These are phyloP conservation scores for Rhododendron kiyosumense DNA, from an alignment of 148 eudicot genomes.

Conservation along the genomic window DNA sequence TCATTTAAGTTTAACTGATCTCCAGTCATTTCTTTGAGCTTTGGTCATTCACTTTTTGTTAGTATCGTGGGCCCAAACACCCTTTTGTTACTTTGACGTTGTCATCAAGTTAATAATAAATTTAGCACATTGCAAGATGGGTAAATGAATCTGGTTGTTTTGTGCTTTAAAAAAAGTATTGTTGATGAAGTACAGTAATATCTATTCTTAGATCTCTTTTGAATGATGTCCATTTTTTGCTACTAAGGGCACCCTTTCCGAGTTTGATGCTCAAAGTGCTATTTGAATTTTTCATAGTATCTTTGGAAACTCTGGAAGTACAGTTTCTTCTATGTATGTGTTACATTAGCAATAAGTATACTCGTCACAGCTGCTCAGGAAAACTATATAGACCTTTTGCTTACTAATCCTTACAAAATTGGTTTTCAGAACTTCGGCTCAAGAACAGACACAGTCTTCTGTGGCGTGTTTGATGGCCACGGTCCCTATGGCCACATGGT, in stretches of 20 bases:
- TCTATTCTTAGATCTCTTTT: not conserved
- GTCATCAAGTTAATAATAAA: not conserved
- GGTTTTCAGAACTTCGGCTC: slow-evolving; percentile 76
- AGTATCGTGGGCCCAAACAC: not conserved
- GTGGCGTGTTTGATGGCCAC: slow-evolving; percentile 97
- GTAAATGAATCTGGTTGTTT: not conserved
- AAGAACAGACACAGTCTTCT: slow-evolving; percentile 70
- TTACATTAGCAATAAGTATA: not conserved
- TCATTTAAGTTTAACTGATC: not conserved
- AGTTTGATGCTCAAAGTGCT: not conserved
- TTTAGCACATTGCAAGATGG: not conserved
- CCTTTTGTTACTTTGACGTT: not conserved
- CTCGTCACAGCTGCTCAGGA: not conserved
- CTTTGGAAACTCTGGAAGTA: not conserved
- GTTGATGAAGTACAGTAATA: not conserved
- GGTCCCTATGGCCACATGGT: slow-evolving; percentile 97
- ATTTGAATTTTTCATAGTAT: not conserved
- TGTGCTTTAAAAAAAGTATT: not conserved
- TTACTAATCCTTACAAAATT: not conserved
- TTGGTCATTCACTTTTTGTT: not conserved
- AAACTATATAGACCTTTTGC: not conserved
- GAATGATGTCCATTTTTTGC: not conserved
- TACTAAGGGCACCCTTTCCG: not conserved
- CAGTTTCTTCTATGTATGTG: not conserved
- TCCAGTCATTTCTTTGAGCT: not conserved